These are phyloP conservation scores for Hermanozyma aechmeae DNA, from an alignment of 805 yeast species.

Conservation along the genomic window DNA sequence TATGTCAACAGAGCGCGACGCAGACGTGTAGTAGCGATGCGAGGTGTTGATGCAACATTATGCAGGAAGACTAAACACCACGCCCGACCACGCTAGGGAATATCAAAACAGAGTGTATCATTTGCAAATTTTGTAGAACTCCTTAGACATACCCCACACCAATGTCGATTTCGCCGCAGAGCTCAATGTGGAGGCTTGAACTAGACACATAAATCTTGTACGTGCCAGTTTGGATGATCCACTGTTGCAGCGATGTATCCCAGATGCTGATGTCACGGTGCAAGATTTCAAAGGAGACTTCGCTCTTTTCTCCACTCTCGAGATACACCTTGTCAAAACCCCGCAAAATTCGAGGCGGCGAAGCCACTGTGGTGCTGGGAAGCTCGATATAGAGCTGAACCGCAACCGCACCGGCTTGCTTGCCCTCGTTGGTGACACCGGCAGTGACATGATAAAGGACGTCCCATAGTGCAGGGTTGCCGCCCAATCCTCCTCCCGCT, in stretches of 20 bases:
- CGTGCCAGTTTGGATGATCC: conserved; percentile 49
- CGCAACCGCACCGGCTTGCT: conserved; percentile 36
- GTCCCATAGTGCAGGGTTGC: conserved; percentile 55
- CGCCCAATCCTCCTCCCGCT: conserved; percentile 47
- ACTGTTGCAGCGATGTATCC: conserved; percentile 46
- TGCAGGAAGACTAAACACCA: too few species aligned
- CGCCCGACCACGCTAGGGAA: too few species aligned
- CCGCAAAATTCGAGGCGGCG: conserved; percentile 44
- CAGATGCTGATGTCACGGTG: conserved; percentile 49
- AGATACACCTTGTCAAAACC: conserved; percentile 49
- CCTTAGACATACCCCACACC: conserved; percentile 7
- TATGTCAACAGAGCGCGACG: neutral
- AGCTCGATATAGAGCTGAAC: conserved; percentile 46
- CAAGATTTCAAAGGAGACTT: conserved; percentile 33
- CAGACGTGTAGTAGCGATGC: neutral
- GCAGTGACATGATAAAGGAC: conserved; percentile 37
- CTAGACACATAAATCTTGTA: conserved; percentile 44
- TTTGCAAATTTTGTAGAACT: neutral
- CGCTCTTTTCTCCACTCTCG: conserved; percentile 28
- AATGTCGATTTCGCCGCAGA: conserved; percentile 37
- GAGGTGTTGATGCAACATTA: neutral
- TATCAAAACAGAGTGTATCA: too few species aligned
- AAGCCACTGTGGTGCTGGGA: conserved; percentile 37
- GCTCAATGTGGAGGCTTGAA: conserved; percentile 37
- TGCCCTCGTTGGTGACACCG: conserved; percentile 39